A percentile compares a stretch with the other conserved stretches of the same genome.
Evolutionary conservation across 352 stramenopile genomes (phyloP).

Genomic region (Globisporangium alternatum): DNA sequence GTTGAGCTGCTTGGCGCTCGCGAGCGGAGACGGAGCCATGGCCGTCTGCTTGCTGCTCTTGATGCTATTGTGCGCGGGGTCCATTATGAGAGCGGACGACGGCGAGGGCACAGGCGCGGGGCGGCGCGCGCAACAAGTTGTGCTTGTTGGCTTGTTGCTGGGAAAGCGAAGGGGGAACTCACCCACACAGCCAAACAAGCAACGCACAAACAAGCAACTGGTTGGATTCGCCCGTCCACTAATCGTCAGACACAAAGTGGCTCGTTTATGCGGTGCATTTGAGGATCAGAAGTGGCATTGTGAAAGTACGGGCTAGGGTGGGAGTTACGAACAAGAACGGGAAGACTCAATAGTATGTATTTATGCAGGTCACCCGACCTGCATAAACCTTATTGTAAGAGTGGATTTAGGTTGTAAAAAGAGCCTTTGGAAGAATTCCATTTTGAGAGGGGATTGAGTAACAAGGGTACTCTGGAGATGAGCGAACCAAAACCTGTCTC

Average conservation of each 20-base stretch:
- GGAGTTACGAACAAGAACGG: background rate
- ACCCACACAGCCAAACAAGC: conserved; percentile 1
- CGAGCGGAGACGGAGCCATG: background rate
- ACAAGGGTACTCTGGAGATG: no score
- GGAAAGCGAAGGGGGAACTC: background rate
- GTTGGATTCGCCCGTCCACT: conserved; percentile 1
- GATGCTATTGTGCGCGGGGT: background rate
- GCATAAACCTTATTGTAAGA: background rate
- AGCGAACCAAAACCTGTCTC: no score
- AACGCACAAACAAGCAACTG: background rate
- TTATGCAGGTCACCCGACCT: background rate
- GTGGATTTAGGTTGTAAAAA: no score
- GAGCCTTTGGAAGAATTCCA: no score
- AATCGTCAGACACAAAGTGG: background rate
- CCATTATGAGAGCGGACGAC: background rate
- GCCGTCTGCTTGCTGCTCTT: background rate
- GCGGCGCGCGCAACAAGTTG: background rate
- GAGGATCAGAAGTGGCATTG: background rate
- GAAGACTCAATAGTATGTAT: background rate
- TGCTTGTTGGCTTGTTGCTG: background rate
- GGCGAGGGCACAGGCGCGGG: no score
- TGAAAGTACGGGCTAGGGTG: background rate
- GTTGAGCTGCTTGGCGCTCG: conserved; percentile 8
- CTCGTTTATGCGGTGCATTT: background rate
- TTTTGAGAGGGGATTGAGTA: no score